phyloP scores from a whole-genome alignment of 192 early-diverging fungal genomes.

The Dimargaris verticillata region DNA sequence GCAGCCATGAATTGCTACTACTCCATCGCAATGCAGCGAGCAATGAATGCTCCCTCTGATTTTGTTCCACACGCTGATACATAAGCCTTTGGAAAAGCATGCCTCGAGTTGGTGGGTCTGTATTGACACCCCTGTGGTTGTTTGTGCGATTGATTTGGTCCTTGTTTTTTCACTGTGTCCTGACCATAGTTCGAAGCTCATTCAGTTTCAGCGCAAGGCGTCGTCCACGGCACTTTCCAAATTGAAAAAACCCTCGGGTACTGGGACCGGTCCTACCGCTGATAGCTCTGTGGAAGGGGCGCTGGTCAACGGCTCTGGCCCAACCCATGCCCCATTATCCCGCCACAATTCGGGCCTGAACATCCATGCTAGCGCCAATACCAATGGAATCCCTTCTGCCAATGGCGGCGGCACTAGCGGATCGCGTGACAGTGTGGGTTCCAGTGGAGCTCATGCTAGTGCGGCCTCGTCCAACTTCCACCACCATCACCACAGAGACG shows the following conservation, averaged over 20 bases:
- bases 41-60: too few relatives aligned
- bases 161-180: not conserved
- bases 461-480: not conserved
- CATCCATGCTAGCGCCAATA: not conserved
- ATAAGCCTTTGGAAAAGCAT: too few relatives aligned
- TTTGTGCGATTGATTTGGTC: too few relatives aligned
- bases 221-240: slow-evolving; percentile 3
- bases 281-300: not conserved
- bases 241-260: slow-evolving; percentile 1
- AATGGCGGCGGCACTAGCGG: not conserved
- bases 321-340: not conserved
- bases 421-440: not conserved
- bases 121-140: too few relatives aligned
- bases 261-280: not conserved
- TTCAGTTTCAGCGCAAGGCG: slow-evolving; percentile 6
- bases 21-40: too few relatives aligned
- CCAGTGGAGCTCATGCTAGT: not conserved
- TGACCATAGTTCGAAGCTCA: slow-evolving; percentile 3
- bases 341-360: not conserved
- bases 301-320: not conserved
- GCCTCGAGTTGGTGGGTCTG: too few relatives aligned
- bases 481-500: not conserved
- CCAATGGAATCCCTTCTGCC: not conserved
- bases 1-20: too few relatives aligned
- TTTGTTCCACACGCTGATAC: too few relatives aligned